Conservation (phyloP, 106 monocot species). For the Acorus calamus region DNA sequence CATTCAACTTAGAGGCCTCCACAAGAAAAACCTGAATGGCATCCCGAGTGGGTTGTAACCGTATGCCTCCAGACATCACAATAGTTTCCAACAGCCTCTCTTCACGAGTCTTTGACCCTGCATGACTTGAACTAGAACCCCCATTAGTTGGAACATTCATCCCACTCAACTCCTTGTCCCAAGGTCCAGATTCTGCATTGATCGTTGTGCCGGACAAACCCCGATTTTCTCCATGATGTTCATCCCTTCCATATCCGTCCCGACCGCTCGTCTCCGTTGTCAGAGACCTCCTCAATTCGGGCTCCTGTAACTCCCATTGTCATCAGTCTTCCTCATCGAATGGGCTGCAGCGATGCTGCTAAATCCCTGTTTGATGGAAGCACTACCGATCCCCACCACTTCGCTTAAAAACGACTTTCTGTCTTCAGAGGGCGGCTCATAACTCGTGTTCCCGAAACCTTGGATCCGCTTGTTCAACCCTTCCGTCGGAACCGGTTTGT, state of each 20-base stretch:
- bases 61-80: constrained; percentile 84
- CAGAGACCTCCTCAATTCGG: constrained; percentile 73
- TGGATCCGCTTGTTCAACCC: constrained; percentile 64
- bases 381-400: constrained; percentile 76
- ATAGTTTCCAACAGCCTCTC: constrained; percentile 91
- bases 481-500: constrained; percentile 37
- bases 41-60: constrained; percentile 94
- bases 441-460: constrained; percentile 96
- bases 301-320: constrained; percentile 67
- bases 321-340: constrained; percentile 53
- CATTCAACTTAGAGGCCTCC: constrained; percentile 66
- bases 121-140: constrained; percentile 25
- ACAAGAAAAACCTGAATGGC: constrained; percentile 71
- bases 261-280: constrained; percentile 39
- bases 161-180: constrained; percentile 13
- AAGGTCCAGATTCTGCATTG: constrained; percentile 30
- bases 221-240: constrained; percentile 34
- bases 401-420: constrained; percentile 94
- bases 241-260: constrained; percentile 11
- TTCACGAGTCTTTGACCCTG: constrained; percentile 55
- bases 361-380: constrained; percentile 71
- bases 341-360: constrained; percentile 66
- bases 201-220: constrained; percentile 27
- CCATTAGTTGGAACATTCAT: constrained; percentile 25
- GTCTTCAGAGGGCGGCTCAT: constrained; percentile 55